phyloP scores from a whole-genome alignment of 2,329 filamentous ascomycete species.

The Sporothrix inflata region DNA sequence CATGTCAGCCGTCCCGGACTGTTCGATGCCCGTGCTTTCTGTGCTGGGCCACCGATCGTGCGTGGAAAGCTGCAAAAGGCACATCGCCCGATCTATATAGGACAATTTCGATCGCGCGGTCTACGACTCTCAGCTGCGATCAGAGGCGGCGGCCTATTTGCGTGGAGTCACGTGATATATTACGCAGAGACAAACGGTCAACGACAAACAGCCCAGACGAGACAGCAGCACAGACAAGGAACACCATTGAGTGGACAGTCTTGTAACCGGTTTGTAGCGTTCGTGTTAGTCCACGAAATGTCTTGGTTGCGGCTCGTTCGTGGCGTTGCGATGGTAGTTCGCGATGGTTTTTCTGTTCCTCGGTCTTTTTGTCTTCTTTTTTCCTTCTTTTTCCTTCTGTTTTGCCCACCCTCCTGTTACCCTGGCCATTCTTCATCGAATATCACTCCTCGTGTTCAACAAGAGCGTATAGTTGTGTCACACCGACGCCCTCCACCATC shows the following conservation, averaged over 20 bases:
- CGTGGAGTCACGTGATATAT: background rate
- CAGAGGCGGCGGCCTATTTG: background rate
- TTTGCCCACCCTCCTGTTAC: background rate
- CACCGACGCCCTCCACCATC: no score
- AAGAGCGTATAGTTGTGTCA: background rate
- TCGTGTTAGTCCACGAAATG: background rate
- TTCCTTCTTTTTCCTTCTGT: background rate
- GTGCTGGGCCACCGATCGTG: constrained; percentile 2
- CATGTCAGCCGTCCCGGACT: background rate
- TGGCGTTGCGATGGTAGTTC: background rate
- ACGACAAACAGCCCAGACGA: background rate
- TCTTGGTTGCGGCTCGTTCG: no score
- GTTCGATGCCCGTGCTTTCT: background rate
- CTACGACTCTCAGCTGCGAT: background rate
- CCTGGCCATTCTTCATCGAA: background rate
- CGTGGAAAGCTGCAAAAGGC: background rate
- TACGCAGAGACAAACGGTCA: background rate
- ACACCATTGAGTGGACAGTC: background rate
- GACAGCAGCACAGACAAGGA: no score
- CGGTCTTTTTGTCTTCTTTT: background rate
- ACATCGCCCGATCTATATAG: constrained; percentile 17
- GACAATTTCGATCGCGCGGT: constrained; percentile 12
- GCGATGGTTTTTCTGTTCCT: background rate
- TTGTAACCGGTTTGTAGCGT: background rate
- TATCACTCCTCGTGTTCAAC: background rate